These are phyloP conservation scores for Globisporangium perplexum DNA, from an alignment of 352 stramenopile genomes.

Conservation along the genomic window DNA sequence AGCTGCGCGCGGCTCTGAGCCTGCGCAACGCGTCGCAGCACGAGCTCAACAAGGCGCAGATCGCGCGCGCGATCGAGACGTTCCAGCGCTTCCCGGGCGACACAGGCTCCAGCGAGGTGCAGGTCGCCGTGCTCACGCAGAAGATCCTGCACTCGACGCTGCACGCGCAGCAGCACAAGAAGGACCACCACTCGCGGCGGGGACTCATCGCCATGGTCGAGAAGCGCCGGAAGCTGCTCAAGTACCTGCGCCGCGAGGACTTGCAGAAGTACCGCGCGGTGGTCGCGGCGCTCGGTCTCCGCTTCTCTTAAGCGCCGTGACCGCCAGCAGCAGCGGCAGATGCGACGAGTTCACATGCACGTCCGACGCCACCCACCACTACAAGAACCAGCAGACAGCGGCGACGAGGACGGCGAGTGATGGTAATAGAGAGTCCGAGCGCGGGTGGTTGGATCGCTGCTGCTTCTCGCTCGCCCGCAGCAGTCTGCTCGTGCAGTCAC, in stretches of 20 bases:
- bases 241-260: slow-evolving; percentile 81
- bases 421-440: background rate
- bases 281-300: slow-evolving; percentile 67
- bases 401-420: too few relatives aligned
- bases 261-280: slow-evolving; percentile 75
- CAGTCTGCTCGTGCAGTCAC: background rate
- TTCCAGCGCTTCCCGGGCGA: slow-evolving; percentile 86
- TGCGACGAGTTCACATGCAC: too few relatives aligned
- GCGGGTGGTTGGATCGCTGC: background rate
- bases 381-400: background rate
- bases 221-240: slow-evolving; percentile 82
- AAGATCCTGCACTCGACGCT: slow-evolving; percentile 77
- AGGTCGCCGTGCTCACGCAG: slow-evolving; percentile 82
- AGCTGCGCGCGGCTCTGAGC: slow-evolving; percentile 68
- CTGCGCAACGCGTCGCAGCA: slow-evolving; percentile 76
- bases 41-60: slow-evolving; percentile 79
- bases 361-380: too few relatives aligned
- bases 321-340: too few relatives aligned
- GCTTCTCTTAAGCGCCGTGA: slow-evolving; percentile 47
- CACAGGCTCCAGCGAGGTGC: slow-evolving; percentile 82
- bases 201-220: slow-evolving; percentile 83
- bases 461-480: background rate
- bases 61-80: slow-evolving; percentile 72
- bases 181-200: slow-evolving; percentile 84
- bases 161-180: slow-evolving; percentile 77